Evolutionary conservation across 2,329 filamentous ascomycete genomes (phyloP), one percentile per base, ranked within the genome.

Genomic region (Graphilbum sp.): DNA sequence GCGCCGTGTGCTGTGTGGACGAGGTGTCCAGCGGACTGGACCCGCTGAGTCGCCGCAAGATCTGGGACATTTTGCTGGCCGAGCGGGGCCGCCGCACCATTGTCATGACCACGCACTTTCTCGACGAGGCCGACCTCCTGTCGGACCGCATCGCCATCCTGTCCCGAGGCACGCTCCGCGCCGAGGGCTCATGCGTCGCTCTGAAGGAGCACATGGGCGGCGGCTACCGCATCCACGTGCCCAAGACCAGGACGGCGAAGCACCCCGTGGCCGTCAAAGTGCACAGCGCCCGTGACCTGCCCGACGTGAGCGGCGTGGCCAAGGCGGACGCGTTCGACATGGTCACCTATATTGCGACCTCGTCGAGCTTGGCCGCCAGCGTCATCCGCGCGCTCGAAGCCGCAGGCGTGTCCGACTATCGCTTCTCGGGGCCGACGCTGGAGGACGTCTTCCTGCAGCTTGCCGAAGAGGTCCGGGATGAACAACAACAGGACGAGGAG

Each of bases 391-490:
- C 66, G 10, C 63, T 95, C 1, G 80, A 93, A 52, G 57, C 63
- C 1, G 61, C 66, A 2, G 73, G 74, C 0, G 67, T 92, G 31
- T 64, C 66, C 15, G 80, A 92, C 41, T 94, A 93, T 53, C 77
- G 86, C 41, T 81, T 94, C 46, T 81, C 80, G 15, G 85, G 85
- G 0, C 88, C 87, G 1, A 92, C 84, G 0, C 86, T 95, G 31
- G 88, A 95, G 53, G 86, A 94, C 47, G 86, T 94, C 0, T 95
- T 95, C 55, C 60, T 95, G 19, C 78, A 83, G 46, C 66, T 94
- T 30, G 84, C 86, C 0, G 82, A 88, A 50, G 86, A 94, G 53
- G 69, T 85, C 12, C 23, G 27, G n/a, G 20, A 17, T 11, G 39
- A 23, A 17, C 13, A 32, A 4, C n/a, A n/a, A n/a, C n/a, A n/a